Evolutionary conservation across 139 green algal species (phyloP), one percentile per base, ranked within the genome.

Genomic region (Marvania coccoides): DNA sequence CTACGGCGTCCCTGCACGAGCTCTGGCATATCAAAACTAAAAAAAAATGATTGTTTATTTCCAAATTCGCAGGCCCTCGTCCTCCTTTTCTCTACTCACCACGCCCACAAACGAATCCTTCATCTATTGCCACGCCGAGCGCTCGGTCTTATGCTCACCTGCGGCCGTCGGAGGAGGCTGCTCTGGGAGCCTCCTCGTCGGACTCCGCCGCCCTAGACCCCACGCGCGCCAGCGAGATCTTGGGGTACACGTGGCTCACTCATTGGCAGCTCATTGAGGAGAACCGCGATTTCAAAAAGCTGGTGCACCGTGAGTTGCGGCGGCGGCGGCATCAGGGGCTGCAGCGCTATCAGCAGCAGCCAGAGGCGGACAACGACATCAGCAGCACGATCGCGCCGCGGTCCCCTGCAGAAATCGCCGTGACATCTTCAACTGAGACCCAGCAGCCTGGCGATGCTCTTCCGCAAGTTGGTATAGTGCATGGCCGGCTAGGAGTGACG

Each of bases 221-320:
- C 26, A 19, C 47, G 12, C 26, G 26, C 9, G 58, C 60, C 26
- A 15, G 47, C n/a, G 35, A n/a, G 3, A 35, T 35, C 15, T 58
- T 76, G 33, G 33, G 15, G 3, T 6, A 45, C 24, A 69, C 63
- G 1, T 77, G 70, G 70, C 31, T 77, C 13, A 37, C 70, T 5
- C 56, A 77, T 53, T 72, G 63, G 70, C 54, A 47, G 40, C 63
- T 61, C 54, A 19, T 63, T 29, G 70, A 72, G 63, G 70, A 61
- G 30, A 31, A 34, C 29, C 36, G 29, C 13, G 19, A 40, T 6
- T 58, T 60, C 2, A 38, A 53, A n/a, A 38, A 51, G 7, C n/a
- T 37, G 1, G 13, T 71, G 8, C 30, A 59, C 0, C 37, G 37
- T 14, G 48, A 24, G 34, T 69, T 58, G 0, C 67, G 70, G 19